These are phyloP conservation scores for Apostasia ramifera DNA, from an alignment of 106 monocot genomes.

Conservation along the genomic window DNA sequence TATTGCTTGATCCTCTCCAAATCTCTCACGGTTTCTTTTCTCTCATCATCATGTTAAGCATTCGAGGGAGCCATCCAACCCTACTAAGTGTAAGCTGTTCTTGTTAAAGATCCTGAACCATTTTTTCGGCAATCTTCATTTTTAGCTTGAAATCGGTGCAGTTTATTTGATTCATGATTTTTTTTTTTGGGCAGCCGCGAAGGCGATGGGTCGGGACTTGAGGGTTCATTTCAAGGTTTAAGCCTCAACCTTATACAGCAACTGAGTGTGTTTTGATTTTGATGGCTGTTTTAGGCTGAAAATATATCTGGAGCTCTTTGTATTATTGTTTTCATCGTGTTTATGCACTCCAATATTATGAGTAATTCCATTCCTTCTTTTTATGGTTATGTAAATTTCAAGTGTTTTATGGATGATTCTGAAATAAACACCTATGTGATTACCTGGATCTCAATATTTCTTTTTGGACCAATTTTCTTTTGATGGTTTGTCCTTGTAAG, in stretches of 20 bases:
- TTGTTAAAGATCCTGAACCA: neutral
- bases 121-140: neutral
- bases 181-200: conserved; percentile 22
- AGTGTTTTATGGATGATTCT: neutral
- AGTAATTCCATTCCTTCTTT: neutral
- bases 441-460: no score
- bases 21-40: no score
- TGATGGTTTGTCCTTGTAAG: no score
- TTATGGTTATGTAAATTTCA: neutral
- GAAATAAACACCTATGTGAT: neutral
- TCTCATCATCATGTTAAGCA: conserved; percentile 19
- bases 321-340: neutral
- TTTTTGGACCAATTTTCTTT: no score
- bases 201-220: conserved; percentile 33
- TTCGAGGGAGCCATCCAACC: conserved; percentile 22
- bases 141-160: neutral
- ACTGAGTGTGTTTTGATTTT: no score
- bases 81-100: conserved; percentile 16
- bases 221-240: conserved; percentile 43
- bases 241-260: neutral
- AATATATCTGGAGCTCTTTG: neutral
- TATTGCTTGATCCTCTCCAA: no score
- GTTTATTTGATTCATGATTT: neutral
- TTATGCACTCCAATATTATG: neutral
- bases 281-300: no score